Evolutionary conservation across 768 basidiomycete species (phyloP).

Genomic region (Mycena galericulata): DNA sequence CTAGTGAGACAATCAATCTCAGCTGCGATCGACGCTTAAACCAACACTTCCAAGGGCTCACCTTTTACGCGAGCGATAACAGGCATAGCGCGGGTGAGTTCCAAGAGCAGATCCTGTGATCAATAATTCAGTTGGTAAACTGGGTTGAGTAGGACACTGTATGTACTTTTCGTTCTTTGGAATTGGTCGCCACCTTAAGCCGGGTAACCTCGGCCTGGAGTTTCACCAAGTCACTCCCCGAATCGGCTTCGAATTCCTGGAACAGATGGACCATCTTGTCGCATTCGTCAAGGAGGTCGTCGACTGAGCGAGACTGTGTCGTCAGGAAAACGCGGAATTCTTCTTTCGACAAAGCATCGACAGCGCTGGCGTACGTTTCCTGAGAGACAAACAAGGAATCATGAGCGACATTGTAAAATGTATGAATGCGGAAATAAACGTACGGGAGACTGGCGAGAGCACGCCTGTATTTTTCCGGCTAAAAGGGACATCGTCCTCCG

Average conservation of each 20-base stretch:
- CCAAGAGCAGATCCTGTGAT: conserved; percentile 19
- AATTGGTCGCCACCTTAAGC: conserved; percentile 25
- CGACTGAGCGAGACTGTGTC: conserved; percentile 3
- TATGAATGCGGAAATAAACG: too few species aligned
- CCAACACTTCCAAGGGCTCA: too few species aligned
- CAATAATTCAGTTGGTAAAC: background rate
- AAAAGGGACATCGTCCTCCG: conserved; percentile 13
- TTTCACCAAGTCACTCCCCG: too few species aligned
- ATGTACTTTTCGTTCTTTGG: conserved; percentile 27
- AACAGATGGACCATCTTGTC: conserved; percentile 5
- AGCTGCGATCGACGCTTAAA: too few species aligned
- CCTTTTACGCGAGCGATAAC: conserved; percentile 15
- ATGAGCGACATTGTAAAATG: too few species aligned
- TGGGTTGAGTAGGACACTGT: background rate
- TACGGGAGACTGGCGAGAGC: too few species aligned
- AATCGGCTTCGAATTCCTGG: conserved; percentile 19
- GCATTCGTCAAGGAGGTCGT: conserved; percentile 21
- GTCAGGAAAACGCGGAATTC: conserved; percentile 8
- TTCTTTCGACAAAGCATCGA: conserved; percentile 9
- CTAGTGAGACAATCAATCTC: background rate
- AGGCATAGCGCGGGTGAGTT: conserved; percentile 12
- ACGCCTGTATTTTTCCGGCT: background rate
- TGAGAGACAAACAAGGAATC: too few species aligned
- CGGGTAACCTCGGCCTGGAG: conserved; percentile 24
- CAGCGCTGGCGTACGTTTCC: conserved; percentile 3